Conservation (phyloP, 2,329 filamentous ascomycete species). For the Dichotomopilus funicola region DNA sequence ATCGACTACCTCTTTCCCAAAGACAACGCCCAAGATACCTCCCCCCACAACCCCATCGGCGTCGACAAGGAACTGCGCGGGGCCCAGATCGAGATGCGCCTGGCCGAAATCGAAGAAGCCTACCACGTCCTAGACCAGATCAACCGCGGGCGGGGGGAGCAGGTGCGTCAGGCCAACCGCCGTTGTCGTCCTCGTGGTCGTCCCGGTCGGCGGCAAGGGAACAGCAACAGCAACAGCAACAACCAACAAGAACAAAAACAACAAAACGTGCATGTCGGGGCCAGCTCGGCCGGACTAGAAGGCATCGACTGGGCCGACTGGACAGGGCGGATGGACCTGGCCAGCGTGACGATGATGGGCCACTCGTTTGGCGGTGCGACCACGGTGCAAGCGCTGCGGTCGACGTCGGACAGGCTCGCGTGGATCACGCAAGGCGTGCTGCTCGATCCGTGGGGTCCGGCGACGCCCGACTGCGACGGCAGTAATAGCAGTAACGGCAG, state of each 20-base stretch:
- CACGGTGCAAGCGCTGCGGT: constrained; percentile 51
- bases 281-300: constrained; percentile 51
- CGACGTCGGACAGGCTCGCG: constrained; percentile 41
- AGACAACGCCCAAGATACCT: constrained; percentile 43
- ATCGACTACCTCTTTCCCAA: constrained; percentile 60
- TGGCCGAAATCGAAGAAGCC: constrained; percentile 59
- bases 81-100: constrained; percentile 56
- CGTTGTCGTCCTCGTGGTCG: no score
- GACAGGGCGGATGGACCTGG: constrained; percentile 48
- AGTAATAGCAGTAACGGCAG: constrained; percentile 26
- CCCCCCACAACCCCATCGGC: constrained; percentile 50
- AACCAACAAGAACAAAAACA: no score
- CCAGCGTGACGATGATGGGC: constrained; percentile 55
- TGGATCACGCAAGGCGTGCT: constrained; percentile 59
- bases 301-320: constrained; percentile 51
- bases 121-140: constrained; percentile 51
- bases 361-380: constrained; percentile 64
- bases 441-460: constrained; percentile 58
- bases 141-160: constrained; percentile 45
- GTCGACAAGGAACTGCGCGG: constrained; percentile 53
- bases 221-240: constrained; percentile 27
- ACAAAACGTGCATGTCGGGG: constrained; percentile 36
- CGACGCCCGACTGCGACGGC: constrained; percentile 36
- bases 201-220: constrained; percentile 37
- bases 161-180: constrained; percentile 46